These are phyloP conservation scores for Torulaspora globosa DNA, from an alignment of 1,139 yeast species.

Conservation along the genomic window DNA sequence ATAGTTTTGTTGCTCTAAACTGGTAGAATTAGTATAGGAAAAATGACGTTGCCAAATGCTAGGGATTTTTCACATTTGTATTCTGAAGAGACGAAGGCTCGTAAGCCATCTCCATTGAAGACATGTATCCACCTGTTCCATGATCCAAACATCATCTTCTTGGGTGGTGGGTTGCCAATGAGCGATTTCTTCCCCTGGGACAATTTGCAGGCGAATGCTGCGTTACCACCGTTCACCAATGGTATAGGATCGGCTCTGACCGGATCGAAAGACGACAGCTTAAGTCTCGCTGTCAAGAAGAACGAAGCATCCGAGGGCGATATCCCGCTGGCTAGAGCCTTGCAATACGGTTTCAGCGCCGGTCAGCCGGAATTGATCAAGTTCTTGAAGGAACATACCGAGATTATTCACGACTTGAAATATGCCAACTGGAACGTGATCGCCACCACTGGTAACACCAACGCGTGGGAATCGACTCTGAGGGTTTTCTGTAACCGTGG, in stretches of 20 bases:
- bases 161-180: constrained; percentile 94
- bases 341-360: constrained; percentile 84
- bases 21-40: not conserved
- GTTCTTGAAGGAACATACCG: constrained; percentile 77
- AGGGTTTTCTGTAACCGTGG: constrained; percentile 78
- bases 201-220: constrained; percentile 61
- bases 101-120: constrained; percentile 79
- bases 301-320: constrained; percentile 47
- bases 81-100: constrained; percentile 72
- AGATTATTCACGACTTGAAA: constrained; percentile 54
- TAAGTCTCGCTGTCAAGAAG: constrained; percentile 43
- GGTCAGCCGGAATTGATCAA: constrained; percentile 69
- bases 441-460: constrained; percentile 77
- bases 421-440: constrained; percentile 66
- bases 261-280: constrained; percentile 41
- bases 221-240: constrained; percentile 67
- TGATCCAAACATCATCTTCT: constrained; percentile 73
- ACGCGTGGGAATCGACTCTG: constrained; percentile 79
- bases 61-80: constrained; percentile 72
- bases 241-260: constrained; percentile 72
- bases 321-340: constrained; percentile 73
- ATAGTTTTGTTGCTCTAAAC: not conserved
- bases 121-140: constrained; percentile 72
- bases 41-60: constrained; percentile 41
- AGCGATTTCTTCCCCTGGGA: constrained; percentile 92